Evolutionary conservation across 2,329 filamentous ascomycete genomes (phyloP).

Genomic region (Alternaria solani): DNA sequence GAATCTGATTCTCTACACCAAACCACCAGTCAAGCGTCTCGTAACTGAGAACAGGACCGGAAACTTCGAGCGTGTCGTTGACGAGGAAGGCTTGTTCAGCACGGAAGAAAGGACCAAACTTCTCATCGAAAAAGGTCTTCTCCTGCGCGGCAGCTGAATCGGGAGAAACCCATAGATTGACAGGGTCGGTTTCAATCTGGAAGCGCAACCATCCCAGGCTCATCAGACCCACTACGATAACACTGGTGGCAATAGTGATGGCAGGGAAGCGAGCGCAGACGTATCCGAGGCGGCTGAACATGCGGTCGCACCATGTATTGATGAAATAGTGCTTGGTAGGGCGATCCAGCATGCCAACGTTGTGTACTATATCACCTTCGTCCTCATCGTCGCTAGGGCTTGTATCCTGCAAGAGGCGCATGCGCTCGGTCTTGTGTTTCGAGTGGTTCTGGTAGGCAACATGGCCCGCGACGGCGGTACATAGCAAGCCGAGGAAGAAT

Average conservation of each 20-base stretch:
- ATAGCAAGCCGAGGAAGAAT: conserved; percentile 72
- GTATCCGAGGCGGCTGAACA: conserved; percentile 83
- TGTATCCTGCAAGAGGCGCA: conserved; percentile 86
- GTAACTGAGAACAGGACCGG: conserved; percentile 83
- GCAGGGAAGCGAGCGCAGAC: conserved; percentile 82
- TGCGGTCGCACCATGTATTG: conserved; percentile 81
- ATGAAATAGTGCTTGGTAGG: conserved; percentile 81
- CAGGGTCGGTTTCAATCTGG: conserved; percentile 87
- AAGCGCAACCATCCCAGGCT: conserved; percentile 91
- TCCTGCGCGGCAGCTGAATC: conserved; percentile 89
- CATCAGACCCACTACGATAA: conserved; percentile 78
- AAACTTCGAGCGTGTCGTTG: conserved; percentile 76
- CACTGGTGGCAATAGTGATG: conserved; percentile 78
- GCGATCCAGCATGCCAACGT: conserved; percentile 77
- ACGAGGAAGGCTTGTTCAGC: conserved; percentile 93
- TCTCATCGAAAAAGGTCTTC: conserved; percentile 90
- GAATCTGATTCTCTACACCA: conserved; percentile 81
- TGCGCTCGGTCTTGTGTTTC: conserved; percentile 77
- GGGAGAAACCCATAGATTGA: conserved; percentile 95
- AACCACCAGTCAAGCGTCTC: conserved; percentile 95
- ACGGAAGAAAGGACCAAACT: conserved; percentile 95
- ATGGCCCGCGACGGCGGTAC: conserved; percentile 74
- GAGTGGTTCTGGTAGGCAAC: conserved; percentile 77
- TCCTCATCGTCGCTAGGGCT: conserved; percentile 91
- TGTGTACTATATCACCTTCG: conserved; percentile 83